phyloP scores from a whole-genome alignment of 2,329 filamentous ascomycete species.

The Pyrenochaeta sp. region DNA sequence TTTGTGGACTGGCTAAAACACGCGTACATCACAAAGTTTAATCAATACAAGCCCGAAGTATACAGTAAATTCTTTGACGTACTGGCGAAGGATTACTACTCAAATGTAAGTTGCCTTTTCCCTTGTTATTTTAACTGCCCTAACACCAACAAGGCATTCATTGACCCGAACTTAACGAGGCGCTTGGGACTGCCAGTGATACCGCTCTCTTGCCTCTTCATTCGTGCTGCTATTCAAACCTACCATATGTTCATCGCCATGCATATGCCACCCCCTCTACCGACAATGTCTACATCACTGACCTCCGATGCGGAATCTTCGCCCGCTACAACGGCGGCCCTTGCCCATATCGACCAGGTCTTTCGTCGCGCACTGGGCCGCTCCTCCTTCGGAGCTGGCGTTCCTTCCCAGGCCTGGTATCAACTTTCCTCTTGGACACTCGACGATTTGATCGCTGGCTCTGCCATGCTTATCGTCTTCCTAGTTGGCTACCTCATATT shows the following conservation, averaged over 20 bases:
- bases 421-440: slow-evolving; percentile 61
- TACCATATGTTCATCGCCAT: slow-evolving; percentile 98
- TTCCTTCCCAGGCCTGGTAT: slow-evolving; percentile 44
- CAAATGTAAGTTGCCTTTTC: slow-evolving; percentile 69
- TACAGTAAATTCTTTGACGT: slow-evolving; percentile 93
- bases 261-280: slow-evolving; percentile 77
- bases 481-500: slow-evolving; percentile 85
- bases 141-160: slow-evolving; percentile 72
- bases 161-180: slow-evolving; percentile 87
- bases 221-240: slow-evolving; percentile 91
- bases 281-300: slow-evolving; percentile 72
- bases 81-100: slow-evolving; percentile 97
- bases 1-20: slow-evolving; percentile 97
- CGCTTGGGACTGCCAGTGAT: slow-evolving; percentile 90
- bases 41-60: slow-evolving; percentile 90
- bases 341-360: slow-evolving; percentile 80
- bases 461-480: slow-evolving; percentile 88
- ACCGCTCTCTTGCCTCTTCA: slow-evolving; percentile 92
- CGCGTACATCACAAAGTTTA: slow-evolving; percentile 98
- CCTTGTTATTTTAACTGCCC: neutral
- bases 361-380: slow-evolving; percentile 80
- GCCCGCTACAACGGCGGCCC: slow-evolving; percentile 77
- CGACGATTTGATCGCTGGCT: slow-evolving; percentile 76
- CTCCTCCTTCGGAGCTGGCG: slow-evolving; percentile 66
- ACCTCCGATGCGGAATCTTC: slow-evolving; percentile 67